phyloP scores from a whole-genome alignment of 2,329 filamentous ascomycete genomes.

The Aspergillus hortae region DNA sequence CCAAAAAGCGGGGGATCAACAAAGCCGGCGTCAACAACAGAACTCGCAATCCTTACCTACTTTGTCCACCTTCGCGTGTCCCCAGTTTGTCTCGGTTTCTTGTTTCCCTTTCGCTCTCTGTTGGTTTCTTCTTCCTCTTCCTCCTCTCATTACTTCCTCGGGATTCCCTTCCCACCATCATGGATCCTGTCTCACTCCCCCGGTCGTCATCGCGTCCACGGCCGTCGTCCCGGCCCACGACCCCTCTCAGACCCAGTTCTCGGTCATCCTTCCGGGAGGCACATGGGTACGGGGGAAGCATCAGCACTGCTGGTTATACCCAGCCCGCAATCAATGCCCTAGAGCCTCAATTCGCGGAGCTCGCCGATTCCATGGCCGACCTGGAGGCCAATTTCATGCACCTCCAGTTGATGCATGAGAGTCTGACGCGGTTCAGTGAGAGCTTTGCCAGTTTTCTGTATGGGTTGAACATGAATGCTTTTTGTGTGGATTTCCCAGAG shows the following conservation, averaged over 20 bases:
- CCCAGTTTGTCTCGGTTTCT: not conserved
- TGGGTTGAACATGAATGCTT: slow-evolving; percentile 97
- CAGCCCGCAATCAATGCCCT: slow-evolving; percentile 70
- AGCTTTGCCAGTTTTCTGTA: slow-evolving; percentile 95
- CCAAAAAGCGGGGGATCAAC: not conserved
- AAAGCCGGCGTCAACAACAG: not conserved
- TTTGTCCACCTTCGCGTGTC: not conserved
- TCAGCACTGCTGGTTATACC: slow-evolving; percentile 35
- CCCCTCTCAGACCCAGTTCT: slow-evolving; percentile 84
- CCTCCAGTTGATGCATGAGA: slow-evolving; percentile 95
- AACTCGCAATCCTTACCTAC: not conserved
- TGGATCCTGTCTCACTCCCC: slow-evolving; percentile 26
- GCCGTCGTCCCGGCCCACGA: slow-evolving; percentile 74
- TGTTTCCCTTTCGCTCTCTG: not conserved
- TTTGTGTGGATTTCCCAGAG: slow-evolving; percentile 97
- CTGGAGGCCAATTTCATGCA: slow-evolving; percentile 97
- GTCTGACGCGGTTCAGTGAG: slow-evolving; percentile 86
- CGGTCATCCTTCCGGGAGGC: slow-evolving; percentile 83
- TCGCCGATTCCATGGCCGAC: slow-evolving; percentile 90
- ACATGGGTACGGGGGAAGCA: slow-evolving; percentile 49
- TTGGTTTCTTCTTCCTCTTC: not conserved
- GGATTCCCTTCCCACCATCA: slow-evolving; percentile 13
- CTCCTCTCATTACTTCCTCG: not conserved
- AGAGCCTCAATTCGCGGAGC: slow-evolving; percentile 87
- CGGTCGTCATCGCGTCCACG: slow-evolving; percentile 61